Evolutionary conservation across 495 filamentous ascomycete species (phyloP).

Genomic region (Aspergillus mulundensis): DNA sequence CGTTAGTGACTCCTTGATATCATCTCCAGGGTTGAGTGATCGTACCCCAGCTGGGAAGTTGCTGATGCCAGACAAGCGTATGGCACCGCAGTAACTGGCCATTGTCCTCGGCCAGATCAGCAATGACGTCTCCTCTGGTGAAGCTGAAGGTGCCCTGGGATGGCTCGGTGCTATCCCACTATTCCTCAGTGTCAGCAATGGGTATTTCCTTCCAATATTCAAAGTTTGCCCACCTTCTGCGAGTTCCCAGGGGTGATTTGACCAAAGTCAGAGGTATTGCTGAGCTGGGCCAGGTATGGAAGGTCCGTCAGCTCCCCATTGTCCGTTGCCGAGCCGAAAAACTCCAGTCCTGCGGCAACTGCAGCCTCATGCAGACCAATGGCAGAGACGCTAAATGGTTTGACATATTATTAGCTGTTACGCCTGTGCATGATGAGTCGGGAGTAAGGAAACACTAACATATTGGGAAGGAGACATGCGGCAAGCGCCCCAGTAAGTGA

Average conservation of each 20-base stretch:
- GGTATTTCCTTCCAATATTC: neutral
- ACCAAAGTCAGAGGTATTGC: conserved; percentile 53
- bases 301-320: conserved; percentile 50
- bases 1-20: conserved; percentile 6
- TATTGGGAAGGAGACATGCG: too few relatives aligned
- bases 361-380: conserved; percentile 48
- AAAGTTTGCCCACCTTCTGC: conserved; percentile 38
- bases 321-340: conserved; percentile 59
- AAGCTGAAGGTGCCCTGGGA: conserved; percentile 7
- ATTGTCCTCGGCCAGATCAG: conserved; percentile 9
- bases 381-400: conserved; percentile 17
- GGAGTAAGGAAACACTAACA: too few relatives aligned
- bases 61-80: conserved; percentile 1
- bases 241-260: conserved; percentile 57
- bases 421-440: too few relatives aligned
- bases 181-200: neutral
- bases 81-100: conserved; percentile 8
- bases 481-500: too few relatives aligned
- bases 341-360: conserved; percentile 46
- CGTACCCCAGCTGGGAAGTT: conserved; percentile 48
- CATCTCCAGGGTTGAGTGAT: neutral
- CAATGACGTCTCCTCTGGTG: conserved; percentile 1
- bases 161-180: conserved; percentile 7
- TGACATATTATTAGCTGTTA: too few relatives aligned
- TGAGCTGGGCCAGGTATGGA: conserved; percentile 41